Base-by-base conservation (phyloP, 2,329 filamentous ascomycete species). In the Westerdykella aurantiaca region DNA sequence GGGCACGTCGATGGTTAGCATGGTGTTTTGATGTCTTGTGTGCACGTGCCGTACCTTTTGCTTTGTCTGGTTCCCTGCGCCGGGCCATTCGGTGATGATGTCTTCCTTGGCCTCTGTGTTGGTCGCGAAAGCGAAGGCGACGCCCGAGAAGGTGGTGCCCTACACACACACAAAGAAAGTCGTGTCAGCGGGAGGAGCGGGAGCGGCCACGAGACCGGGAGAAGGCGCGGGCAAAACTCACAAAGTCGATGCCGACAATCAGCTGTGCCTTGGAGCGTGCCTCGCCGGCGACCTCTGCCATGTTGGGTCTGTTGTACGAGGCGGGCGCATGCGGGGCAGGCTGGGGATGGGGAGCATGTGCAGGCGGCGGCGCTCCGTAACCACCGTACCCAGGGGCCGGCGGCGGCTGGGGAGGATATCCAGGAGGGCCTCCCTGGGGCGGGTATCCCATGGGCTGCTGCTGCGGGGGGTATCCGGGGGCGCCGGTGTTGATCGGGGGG, bases 161-260 rank as follows among this genome's bases (percentile, higher is more conserved):
- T 95, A 60, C 39, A 33, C 33, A 17, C 18, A 21, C 33, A 17
- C 18, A 21, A 21, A 41, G 13, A 25, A 22, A 22, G 14, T 31
- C 18, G 34, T 11, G 45, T 60, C 49, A 59, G 53, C 49, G 16
- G 31, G 11, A 10, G 25, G 9, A 29, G 25, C 21, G 44, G 50
- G 44, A 51, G 46, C 31, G 42, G 44, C 50, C 17, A 45, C 33
- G 40, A 37, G 25, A 31, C 83, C 73, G 37, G 17, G 12, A 33
- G 4, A 25, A 23, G 35, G 23, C 18, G 18, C 18, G 6, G 18
- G 18, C 18, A 21, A 29, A 17, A 56, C 61, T 56, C 74, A 95
- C 93, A 77, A 98, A 98, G 72, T 98, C 93, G 66, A 98, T 97
- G 55, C 93, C 93, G 43, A 98, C 93, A 68, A 98, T 98, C 61